Evolutionary conservation across 2,329 filamentous ascomycete genomes (phyloP), one percentile per base, ranked within the genome.

Genomic region (Penicillium sp.): DNA sequence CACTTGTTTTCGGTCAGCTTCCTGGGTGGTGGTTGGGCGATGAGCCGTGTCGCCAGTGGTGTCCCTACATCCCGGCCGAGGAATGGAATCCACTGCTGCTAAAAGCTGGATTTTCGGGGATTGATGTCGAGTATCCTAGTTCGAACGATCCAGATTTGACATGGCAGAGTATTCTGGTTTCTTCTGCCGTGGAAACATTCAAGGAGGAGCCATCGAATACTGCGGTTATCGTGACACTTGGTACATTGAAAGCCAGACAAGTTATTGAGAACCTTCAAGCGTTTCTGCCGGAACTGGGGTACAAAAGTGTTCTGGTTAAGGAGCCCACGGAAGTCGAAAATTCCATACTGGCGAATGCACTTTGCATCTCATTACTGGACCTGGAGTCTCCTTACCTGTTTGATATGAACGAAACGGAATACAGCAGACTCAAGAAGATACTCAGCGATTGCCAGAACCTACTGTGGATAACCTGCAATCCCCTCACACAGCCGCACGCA

Each of bases 11-110:
- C 17, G 62, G 61, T 5, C 60, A 58, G 19, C 58, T 65, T 41
- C 47, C 61, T 35, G 62, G 62, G 1, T 65, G 62, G 62, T 65
- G 62, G 62, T 50, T 64, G 17, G 62, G 61, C 7, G 36, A 62
- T 48, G 62, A 65, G 35, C 55, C 60, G 6, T 58, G 55, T 33
- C 60, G 63, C 3, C 30, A 56, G 17, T 63, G 58, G 60, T 61
- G 60, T 30, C 63, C 63, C 3, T 65, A 64, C 14, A 64, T 65
- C 31, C 55, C 60, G 25, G 43, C 53, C 3, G 35, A 44, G 7
- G 56, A 56, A 17, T 65, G 63, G 63, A 35, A 65, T n/a, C 45
- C 35, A 1, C 28, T 61, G 5, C 49, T 65, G 10, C 14, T 19
- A 4, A 31, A 57, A 17, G 55, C 60, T 0, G 63, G 63, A 3